Evolutionary conservation across 208 protist species (phyloP).

Genomic region (Leishmania lainsoni): DNA sequence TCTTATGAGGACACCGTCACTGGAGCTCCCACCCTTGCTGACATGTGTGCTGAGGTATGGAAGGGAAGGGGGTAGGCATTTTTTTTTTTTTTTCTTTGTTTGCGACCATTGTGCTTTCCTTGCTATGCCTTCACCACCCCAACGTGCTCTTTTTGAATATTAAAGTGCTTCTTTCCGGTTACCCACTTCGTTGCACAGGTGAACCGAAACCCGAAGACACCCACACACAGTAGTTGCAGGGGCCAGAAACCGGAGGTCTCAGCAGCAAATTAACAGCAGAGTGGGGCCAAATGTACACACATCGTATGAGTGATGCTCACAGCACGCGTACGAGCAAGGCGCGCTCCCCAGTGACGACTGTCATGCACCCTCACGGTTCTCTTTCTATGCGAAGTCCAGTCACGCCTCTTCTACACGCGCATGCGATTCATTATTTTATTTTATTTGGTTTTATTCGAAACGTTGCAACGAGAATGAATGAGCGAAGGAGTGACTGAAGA

Average conservation of each 20-base stretch:
- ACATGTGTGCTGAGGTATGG: not conserved
- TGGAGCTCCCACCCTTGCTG: not conserved
- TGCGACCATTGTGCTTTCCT: not conserved
- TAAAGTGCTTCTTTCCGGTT: not conserved
- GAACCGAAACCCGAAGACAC: not conserved
- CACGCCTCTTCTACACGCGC: not conserved
- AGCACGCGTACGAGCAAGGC: not conserved
- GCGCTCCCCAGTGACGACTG: not conserved
- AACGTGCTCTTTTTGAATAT: not conserved
- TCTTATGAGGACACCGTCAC: not conserved
- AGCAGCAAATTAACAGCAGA: no score
- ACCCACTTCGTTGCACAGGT: conserved; percentile 3
- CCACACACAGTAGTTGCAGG: not conserved
- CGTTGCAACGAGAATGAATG: not conserved
- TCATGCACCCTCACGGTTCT: not conserved
- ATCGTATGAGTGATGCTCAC: not conserved
- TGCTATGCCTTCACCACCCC: not conserved
- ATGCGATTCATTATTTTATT: not conserved
- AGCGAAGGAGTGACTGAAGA: not conserved
- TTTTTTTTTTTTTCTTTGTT: conserved; percentile 16
- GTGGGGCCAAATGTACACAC: not conserved
- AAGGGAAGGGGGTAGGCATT: not conserved
- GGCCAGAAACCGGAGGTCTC: no score
- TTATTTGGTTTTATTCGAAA: not conserved
- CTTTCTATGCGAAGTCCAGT: not conserved